Conservation (phyloP, 2,329 filamentous ascomycete species). For the Colletotrichum lindemuthianum region DNA sequence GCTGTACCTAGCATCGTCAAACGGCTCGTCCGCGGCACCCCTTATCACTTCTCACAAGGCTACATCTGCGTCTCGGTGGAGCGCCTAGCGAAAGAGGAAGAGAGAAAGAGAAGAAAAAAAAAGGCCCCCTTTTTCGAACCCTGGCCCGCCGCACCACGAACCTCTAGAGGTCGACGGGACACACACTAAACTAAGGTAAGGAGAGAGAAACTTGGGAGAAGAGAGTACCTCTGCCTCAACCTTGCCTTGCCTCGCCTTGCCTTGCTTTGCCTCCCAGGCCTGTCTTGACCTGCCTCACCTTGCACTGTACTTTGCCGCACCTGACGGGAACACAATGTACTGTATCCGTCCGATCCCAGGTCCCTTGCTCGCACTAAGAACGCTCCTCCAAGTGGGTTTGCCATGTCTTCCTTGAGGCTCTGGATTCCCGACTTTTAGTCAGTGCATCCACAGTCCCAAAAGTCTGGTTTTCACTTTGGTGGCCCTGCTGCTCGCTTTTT, state of each 20-base stretch:
- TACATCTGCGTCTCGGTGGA: slow-evolving; percentile 33
- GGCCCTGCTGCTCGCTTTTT: neutral
- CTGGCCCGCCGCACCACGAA: slow-evolving; percentile 34
- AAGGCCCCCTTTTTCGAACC: slow-evolving; percentile 27
- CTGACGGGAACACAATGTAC: neutral
- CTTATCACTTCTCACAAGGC: slow-evolving; percentile 21
- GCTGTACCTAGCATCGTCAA: slow-evolving; percentile 32
- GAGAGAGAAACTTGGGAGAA: neutral
- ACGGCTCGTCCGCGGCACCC: slow-evolving; percentile 13
- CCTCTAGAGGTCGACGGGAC: slow-evolving; percentile 13
- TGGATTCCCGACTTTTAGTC: slow-evolving; percentile 35
- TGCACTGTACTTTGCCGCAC: slow-evolving; percentile 9
- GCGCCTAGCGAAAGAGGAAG: slow-evolving; percentile 17
- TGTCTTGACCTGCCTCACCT: slow-evolving; percentile 5
- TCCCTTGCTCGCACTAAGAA: slow-evolving; percentile 29
- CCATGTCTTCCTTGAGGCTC: slow-evolving; percentile 35
- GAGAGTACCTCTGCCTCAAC: no score
- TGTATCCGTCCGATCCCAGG: slow-evolving; percentile 2
- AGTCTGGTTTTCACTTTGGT: slow-evolving; percentile 28
- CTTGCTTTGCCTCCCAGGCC: neutral
- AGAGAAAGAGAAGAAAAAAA: neutral
- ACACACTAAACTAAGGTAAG: neutral
- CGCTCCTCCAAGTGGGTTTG: slow-evolving; percentile 29
- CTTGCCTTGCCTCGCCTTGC: neutral
- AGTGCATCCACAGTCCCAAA: slow-evolving; percentile 35